phyloP scores from a whole-genome alignment of 1,139 yeast species.

The Yamadazyma atlantica region DNA sequence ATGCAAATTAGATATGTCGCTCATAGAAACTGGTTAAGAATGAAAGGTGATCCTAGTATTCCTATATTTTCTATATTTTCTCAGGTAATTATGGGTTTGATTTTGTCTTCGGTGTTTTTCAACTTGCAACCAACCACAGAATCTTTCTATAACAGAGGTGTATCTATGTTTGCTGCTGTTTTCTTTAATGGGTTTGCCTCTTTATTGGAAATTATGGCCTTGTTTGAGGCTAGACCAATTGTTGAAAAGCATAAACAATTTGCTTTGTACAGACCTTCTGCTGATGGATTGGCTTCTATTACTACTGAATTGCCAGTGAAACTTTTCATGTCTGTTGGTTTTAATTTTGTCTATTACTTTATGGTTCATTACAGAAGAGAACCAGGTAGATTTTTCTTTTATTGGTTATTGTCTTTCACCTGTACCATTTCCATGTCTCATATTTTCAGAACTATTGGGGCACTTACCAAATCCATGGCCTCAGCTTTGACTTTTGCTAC shows the following conservation, averaged over 20 bases:
- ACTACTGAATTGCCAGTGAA: conserved; percentile 61
- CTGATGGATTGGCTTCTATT: conserved; percentile 61
- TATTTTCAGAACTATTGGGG: conserved; percentile 61
- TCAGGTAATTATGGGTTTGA: conserved; percentile 70
- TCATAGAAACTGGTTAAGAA: conserved; percentile 62
- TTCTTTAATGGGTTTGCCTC: conserved; percentile 77
- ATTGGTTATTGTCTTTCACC: conserved; percentile 44
- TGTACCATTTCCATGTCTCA: conserved; percentile 55
- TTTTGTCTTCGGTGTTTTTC: conserved; percentile 74
- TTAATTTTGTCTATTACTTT: conserved; percentile 55
- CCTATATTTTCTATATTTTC: conserved; percentile 59
- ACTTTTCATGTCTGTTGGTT: conserved; percentile 40
- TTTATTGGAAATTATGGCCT: conserved; percentile 66
- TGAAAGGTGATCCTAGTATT: conserved; percentile 65
- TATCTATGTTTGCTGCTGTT: conserved; percentile 74
- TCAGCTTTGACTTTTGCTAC: conserved; percentile 66
- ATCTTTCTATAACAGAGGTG: conserved; percentile 67
- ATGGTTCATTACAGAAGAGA: conserved; percentile 54
- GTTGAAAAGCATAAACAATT: conserved; percentile 78
- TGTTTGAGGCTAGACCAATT: conserved; percentile 70
- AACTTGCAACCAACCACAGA: conserved; percentile 43
- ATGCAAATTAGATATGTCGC: conserved; percentile 66
- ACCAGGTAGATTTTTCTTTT: conserved; percentile 62
- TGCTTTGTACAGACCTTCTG: conserved; percentile 65
- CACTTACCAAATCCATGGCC: conserved; percentile 51